phyloP scores from a whole-genome alignment of 2,329 filamentous ascomycete genomes.

The Myriosclerotinia duriaeana region DNA sequence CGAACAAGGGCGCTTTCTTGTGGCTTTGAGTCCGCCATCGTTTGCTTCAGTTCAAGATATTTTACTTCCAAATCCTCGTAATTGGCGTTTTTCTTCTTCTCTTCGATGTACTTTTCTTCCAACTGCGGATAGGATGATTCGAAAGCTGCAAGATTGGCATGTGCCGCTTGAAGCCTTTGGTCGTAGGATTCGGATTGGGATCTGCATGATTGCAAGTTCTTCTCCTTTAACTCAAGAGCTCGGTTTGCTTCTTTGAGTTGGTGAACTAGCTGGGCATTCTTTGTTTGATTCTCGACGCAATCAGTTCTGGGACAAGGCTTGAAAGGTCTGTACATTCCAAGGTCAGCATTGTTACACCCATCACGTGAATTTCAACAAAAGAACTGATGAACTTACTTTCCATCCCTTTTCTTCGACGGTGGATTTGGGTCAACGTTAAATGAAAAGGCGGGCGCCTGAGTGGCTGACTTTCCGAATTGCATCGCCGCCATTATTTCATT shows the following conservation, averaged over 20 bases:
- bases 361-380: conserved; percentile 7
- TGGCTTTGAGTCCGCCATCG: not conserved
- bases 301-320: conserved; percentile 16
- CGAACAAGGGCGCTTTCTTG: not conserved
- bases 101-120: not conserved
- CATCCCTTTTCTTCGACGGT: not conserved
- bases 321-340: conserved; percentile 19
- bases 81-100: not conserved
- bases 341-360: conserved; percentile 10
- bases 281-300: conserved; percentile 19
- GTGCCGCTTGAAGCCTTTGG: conserved; percentile 18
- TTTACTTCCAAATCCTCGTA: conserved; percentile 5
- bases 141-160: conserved; percentile 3
- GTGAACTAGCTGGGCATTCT: not conserved
- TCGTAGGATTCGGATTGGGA: conserved; percentile 14
- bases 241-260: conserved; percentile 7
- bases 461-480: conserved; percentile 1
- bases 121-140: not conserved
- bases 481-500: conserved; percentile 3
- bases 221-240: not conserved
- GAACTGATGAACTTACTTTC: conserved; percentile 1
- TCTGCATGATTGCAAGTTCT: not conserved
- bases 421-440: not conserved
- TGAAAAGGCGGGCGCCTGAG: not conserved
- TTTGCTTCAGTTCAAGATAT: not conserved